phyloP scores from a whole-genome alignment of 805 yeast species.

The Zygosaccharomyces pseudorouxii region DNA sequence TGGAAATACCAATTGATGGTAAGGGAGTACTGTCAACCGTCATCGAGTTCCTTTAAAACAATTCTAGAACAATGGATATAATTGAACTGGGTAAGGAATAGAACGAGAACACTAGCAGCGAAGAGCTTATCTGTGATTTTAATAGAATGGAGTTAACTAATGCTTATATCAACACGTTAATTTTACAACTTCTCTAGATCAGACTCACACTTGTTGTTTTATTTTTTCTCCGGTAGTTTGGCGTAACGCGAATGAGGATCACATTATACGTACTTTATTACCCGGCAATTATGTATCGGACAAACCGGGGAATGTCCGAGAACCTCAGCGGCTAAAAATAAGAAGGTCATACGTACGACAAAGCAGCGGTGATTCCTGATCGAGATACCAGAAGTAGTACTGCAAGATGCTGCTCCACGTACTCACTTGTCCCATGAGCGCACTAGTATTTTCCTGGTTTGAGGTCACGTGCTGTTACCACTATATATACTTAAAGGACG shows the following conservation, averaged over 20 bases:
- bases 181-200: not conserved
- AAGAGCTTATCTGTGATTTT: not conserved
- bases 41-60: not conserved
- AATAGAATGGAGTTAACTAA: not conserved
- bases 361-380: no score
- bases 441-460: no score
- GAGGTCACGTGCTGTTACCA: no score
- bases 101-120: not conserved
- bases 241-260: not conserved
- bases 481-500: no score
- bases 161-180: not conserved
- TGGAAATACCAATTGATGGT: constrained; percentile 54
- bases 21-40: constrained; percentile 6
- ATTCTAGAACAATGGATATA: not conserved
- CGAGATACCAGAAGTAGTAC: no score
- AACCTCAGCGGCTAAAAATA: no score
- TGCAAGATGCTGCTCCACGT: no score
- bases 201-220: not conserved
- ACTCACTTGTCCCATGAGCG: no score
- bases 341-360: no score
- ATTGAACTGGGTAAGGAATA: not conserved
- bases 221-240: not conserved
- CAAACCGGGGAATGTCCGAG: not conserved
- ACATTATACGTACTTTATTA: not conserved
- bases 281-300: not conserved